These are phyloP conservation scores for Pleurotus salmoneostramineus DNA, from an alignment of 768 basidiomycete species.

Conservation along the genomic window DNA sequence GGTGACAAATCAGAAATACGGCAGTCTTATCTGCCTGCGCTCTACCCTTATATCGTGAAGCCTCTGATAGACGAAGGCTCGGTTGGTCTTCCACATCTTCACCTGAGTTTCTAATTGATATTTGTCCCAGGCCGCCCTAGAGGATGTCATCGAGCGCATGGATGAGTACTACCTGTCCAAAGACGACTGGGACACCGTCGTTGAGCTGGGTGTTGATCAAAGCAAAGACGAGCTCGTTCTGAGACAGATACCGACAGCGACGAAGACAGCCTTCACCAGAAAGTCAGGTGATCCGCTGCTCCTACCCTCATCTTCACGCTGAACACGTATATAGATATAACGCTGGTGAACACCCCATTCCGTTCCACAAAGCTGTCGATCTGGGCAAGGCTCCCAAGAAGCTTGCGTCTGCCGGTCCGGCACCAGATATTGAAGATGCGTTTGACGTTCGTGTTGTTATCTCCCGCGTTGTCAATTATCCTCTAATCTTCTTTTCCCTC, in stretches of 20 bases:
- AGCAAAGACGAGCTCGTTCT: constrained; percentile 69
- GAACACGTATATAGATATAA: constrained; percentile 65
- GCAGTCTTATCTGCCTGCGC: constrained; percentile 86
- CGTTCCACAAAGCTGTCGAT: constrained; percentile 88
- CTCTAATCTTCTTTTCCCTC: constrained; percentile 3
- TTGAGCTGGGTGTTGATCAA: constrained; percentile 88
- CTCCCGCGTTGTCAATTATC: neutral
- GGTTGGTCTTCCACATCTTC: constrained; percentile 43
- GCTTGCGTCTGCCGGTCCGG: constrained; percentile 57
- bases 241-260: constrained; percentile 79
- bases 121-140: constrained; percentile 62
- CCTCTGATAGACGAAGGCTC: constrained; percentile 73
- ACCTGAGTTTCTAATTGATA: constrained; percentile 6
- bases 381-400: constrained; percentile 81
- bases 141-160: constrained; percentile 83
- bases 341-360: constrained; percentile 82
- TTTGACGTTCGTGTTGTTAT: constrained; percentile 58
- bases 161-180: constrained; percentile 91
- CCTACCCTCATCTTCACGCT: neutral
- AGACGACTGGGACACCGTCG: constrained; percentile 95
- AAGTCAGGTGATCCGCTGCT: constrained; percentile 47
- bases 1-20: constrained; percentile 89
- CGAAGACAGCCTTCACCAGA: constrained; percentile 82
- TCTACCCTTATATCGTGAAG: constrained; percentile 75
- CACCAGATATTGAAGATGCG: constrained; percentile 91